Conservation (phyloP, 495 filamentous ascomycete genomes). For the Aspergillus mulundensis region DNA sequence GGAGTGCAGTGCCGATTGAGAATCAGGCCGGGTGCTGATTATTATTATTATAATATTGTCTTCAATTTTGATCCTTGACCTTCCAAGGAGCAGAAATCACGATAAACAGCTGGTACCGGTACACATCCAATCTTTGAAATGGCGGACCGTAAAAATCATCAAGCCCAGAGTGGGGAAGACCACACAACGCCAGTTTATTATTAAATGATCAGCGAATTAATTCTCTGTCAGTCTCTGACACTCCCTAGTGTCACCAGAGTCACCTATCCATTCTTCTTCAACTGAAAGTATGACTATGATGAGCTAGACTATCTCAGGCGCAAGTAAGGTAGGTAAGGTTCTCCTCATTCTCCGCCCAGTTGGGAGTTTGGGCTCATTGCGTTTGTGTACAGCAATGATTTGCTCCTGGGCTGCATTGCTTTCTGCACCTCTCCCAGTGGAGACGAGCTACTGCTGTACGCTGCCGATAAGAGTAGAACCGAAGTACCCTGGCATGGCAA, state of each 20-base stretch:
- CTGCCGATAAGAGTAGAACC: constrained; percentile 21
- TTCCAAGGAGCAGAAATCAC: neutral
- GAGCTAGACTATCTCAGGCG: too few relatives aligned
- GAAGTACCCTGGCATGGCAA: constrained; percentile 2
- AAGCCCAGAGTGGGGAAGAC: constrained; percentile 20
- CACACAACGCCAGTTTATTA: constrained; percentile 16
- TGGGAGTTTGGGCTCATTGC: constrained; percentile 12
- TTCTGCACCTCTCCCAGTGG: constrained; percentile 18
- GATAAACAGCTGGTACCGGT: neutral
- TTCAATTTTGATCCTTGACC: neutral
- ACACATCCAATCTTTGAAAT: constrained; percentile 8
- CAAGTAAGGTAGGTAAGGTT: too few relatives aligned
- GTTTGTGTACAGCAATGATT: constrained; percentile 41
- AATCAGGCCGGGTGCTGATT: neutral
- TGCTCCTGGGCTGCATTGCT: constrained; percentile 28
- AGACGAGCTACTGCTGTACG: constrained; percentile 10
- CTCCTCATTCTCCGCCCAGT: constrained; percentile 3
- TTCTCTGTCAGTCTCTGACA: neutral
- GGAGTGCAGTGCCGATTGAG: constrained; percentile 9
- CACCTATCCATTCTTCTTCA: neutral
- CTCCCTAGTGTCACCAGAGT: neutral
- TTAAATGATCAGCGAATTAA: constrained; percentile 36
- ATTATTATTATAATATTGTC: neutral
- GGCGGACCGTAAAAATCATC: constrained; percentile 11
- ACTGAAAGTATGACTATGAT: neutral